Base-by-base conservation (phyloP, 2,329 filamentous ascomycete genomes). In the Paracorniculantispora psalliotae region DNA sequence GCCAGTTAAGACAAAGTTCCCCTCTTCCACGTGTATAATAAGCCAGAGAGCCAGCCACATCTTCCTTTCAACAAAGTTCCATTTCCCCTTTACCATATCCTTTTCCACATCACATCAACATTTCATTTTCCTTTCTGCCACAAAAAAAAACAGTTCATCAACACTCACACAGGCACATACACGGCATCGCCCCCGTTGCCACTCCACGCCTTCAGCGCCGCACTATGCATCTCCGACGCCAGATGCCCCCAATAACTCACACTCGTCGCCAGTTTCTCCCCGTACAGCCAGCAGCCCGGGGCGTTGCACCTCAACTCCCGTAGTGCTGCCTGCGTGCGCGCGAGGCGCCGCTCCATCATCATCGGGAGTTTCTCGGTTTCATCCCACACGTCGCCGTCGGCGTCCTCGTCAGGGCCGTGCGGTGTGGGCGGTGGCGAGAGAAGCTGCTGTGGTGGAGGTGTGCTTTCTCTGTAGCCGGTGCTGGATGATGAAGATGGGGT, bases 271-370 rank as follows among this genome's bases (percentile, higher is more conserved):
- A 60, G 21, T 19, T 15, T n/a, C 28, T 4, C 6, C 6, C 51
- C 51, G 15, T 39, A 51, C 26, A 50, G 15, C 21, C 12, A 10
- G 21, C 58, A 60, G 1, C 52, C 58, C 1, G 49, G 39, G 8
- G 46, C 44, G 21, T 60, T 52, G 26, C 58, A 60, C 1, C 51
- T 33, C 9, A 60, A 15, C 19, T 60, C 58, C 8, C 58, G 12
- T 9, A 60, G 41, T 4, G 46, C 35, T 2, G 10, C n/a, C 13
- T 28, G 23, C 4, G 44, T 55, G 17, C 7, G 17, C 8, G 19
- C 19, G 7, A 60, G 21, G 5, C 56, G 26, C 15, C 4, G 19
- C 39, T 25, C 48, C 4, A 59, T 9, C 15, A 2, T 8, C 56
- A 46, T 35, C 4, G 48, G 39, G 2, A 52, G 3, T 10, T 15